Evolutionary conservation across 202 grass and related monocot genomes (phyloP).

Genomic region (Schoenoplectus tabernaemontani): DNA sequence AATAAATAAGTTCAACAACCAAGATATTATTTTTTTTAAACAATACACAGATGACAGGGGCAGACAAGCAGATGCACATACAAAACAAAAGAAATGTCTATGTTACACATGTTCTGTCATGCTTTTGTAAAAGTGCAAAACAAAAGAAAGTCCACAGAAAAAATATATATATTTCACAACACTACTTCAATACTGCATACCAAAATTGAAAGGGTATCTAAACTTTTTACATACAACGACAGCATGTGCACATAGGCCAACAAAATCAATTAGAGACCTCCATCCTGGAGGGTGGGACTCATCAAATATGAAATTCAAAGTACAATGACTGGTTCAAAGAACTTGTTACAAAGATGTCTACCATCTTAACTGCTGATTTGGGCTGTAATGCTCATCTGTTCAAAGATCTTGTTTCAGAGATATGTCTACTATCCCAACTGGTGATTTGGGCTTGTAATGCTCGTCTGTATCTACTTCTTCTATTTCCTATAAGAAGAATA

Average conservation of each 20-base stretch:
- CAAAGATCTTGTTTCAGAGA: conserved; percentile 60
- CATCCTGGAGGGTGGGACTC: background rate
- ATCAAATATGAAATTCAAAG: conserved; percentile 5
- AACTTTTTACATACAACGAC: conserved; percentile 22
- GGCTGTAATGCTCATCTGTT: conserved; percentile 79
- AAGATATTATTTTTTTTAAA: background rate
- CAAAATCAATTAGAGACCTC: background rate
- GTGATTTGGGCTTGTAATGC: conserved; percentile 76
- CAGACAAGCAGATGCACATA: background rate
- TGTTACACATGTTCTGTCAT: background rate
- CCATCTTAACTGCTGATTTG: conserved; percentile 65
- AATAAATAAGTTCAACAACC: background rate
- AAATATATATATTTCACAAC: no score
- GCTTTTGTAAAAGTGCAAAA: background rate
- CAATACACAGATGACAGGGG: background rate
- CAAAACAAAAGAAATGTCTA: no score
- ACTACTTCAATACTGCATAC: background rate
- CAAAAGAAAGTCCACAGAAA: background rate
- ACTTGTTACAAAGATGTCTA: conserved; percentile 51
- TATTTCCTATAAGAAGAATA: conserved; percentile 53
- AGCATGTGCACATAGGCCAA: background rate
- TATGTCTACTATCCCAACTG: conserved; percentile 64
- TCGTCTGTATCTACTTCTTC: conserved; percentile 96
- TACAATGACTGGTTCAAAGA: conserved; percentile 36
- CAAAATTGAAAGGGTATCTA: background rate